Percentiles rank a stretch among this genome's conserved stretches.
Conservation (phyloP, 225 moss, liverwort and hornwort species). For the Polytrichum formosum region DNA sequence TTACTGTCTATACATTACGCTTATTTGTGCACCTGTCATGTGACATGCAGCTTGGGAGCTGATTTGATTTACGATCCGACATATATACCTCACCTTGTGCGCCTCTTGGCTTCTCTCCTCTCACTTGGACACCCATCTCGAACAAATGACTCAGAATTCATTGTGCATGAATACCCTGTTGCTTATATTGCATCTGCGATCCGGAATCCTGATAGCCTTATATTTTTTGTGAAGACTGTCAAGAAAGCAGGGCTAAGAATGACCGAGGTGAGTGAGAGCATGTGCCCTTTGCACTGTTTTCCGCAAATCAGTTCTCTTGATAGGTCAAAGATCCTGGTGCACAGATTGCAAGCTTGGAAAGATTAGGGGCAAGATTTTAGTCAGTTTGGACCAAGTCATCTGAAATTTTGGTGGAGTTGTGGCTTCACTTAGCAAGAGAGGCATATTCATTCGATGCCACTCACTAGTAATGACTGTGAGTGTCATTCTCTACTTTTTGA, state of each 20-base stretch:
- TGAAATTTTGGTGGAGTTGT: no score
- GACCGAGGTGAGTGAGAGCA: conserved; percentile 51
- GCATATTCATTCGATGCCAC: no score
- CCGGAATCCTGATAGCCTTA: conserved; percentile 63
- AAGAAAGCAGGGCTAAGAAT: conserved; percentile 51
- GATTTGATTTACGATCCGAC: conserved; percentile 79
- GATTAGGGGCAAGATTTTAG: conserved; percentile 16
- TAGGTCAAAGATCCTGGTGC: conserved; percentile 55
- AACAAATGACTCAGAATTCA: conserved; percentile 18
- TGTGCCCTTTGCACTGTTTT: conserved; percentile 44
- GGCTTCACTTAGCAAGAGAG: no score
- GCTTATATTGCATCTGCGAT: conserved; percentile 77
- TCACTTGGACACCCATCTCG: conserved; percentile 31
- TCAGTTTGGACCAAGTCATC: no score
- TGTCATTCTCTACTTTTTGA: no score
- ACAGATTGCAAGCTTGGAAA: conserved; percentile 54
- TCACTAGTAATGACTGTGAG: no score
- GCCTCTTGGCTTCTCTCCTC: conserved; percentile 53
- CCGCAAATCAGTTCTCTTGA: conserved; percentile 39
- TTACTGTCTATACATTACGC: no score
- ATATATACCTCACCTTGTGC: conserved; percentile 62
- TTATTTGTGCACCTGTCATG: not conserved
- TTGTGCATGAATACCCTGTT: conserved; percentile 56
- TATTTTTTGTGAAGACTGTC: conserved; percentile 54
- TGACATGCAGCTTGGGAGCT: conserved; percentile 66